Base-by-base conservation (phyloP, 2,329 filamentous ascomycete species). In the Diatrype stigma region DNA sequence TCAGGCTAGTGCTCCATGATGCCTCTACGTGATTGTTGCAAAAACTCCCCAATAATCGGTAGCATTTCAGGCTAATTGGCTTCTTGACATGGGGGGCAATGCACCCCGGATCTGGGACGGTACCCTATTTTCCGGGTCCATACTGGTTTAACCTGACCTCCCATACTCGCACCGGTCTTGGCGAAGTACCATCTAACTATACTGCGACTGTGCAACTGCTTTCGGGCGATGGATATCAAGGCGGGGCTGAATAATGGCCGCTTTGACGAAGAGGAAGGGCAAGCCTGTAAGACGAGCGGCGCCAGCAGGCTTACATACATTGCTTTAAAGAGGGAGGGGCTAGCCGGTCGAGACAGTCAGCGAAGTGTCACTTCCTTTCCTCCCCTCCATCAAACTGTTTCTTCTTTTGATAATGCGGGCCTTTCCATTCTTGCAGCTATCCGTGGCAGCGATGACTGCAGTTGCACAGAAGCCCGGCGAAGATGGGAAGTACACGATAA, bases 401-500 rank as follows among this genome's bases (percentile, higher is more conserved):
- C 14, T 17, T 11, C 40, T 55, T 47, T 51, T 48, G 49, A 56
- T 54, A 26, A 65, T 65, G 62, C 56, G 60, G 47, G 59, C 37
- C 51, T 57, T 45, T 48, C 42, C 50, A 42, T 48, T 56, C 44
- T 49, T 61, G 16, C 50, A 53, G 30, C 38, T 56, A 53, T 60
- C 63, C 55, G 58, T 57, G 45, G 52, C 52, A 40, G 54, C 54
- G 45, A 52, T 51, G 35, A 60, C 48, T 51, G 59, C 49, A 42
- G 51, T 48, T 45, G 60, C 62, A 21, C 47, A 58, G 42, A 53
- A 51, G 37, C 60, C 57, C 7, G 63, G 60, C n/a, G 54, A 56
- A 34, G 63, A 66, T 51, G 63, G 63, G 22, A 66, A 62, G 38
- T 66, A 62, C 46, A 67, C 63, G 23, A 67, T 67, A 50, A 61